Evolutionary conservation across 1,284 basidiomycete genomes (phyloP).

Genomic region (Schizophyllum commune): DNA sequence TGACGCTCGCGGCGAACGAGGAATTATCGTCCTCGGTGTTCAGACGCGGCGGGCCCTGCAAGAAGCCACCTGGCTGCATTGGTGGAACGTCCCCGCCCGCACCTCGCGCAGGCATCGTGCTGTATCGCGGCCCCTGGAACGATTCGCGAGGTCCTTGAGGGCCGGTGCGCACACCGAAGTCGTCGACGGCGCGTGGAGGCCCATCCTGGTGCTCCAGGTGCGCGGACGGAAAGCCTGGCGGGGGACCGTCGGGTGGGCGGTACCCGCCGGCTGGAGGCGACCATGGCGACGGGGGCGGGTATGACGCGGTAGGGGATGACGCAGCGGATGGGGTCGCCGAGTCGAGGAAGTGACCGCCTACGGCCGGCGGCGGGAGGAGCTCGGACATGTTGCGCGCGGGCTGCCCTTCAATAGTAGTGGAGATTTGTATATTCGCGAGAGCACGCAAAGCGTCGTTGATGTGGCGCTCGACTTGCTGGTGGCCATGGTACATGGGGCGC

Average conservation of each 20-base stretch:
- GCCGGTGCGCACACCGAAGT: neutral
- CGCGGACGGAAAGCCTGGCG: neutral
- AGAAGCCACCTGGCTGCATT: neutral
- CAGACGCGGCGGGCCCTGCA: neutral
- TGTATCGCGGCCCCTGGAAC: neutral
- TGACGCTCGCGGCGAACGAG: neutral
- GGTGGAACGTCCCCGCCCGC: neutral
- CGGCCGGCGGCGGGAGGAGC: conserved; percentile 10
- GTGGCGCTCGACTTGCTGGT: conserved; percentile 52
- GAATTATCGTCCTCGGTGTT: neutral
- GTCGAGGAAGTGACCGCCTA: conserved; percentile 4
- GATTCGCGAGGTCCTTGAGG: neutral
- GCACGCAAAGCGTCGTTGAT: conserved; percentile 54
- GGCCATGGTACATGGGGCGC: conserved; percentile 64
- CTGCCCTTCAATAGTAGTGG: neutral
- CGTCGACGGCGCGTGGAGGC: neutral
- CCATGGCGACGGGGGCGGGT: neutral
- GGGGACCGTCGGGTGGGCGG: conserved; percentile 1
- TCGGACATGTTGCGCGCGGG: neutral
- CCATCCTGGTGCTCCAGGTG: neutral
- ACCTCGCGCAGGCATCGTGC: neutral
- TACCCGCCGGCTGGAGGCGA: neutral
- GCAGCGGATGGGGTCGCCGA: neutral
- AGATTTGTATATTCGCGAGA: neutral
- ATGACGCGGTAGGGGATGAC: neutral